Evolutionary conservation across 768 basidiomycete species (phyloP), one percentile per base, ranked within the genome.

Genomic region (Suillus weaverae): DNA sequence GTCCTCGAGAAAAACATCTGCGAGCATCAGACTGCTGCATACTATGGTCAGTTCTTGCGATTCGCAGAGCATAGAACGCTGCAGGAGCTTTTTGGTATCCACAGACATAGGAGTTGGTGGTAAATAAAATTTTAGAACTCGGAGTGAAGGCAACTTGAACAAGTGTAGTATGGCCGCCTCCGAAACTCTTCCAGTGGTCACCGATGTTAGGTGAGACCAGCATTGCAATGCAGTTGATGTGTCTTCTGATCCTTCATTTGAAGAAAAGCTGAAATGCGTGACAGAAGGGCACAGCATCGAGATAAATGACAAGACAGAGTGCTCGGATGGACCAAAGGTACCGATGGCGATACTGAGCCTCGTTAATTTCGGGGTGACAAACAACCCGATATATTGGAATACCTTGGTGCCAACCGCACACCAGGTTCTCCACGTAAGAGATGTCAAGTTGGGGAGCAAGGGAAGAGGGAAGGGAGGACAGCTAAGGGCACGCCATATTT

Each of bases 331-430:
- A 46, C n/a, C 46, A 46, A 46, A 46, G 46, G 4, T 5, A 4
- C 4, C 0, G 46, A 11, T 5, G 5, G 5, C 0, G 44, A 46
- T 46, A 46, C 11, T 0, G 46, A 46, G 46, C n/a, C 11, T 46
- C 46, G 10, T 11, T 5, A 46, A 46, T 22, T 46, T 46, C 11
- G n/a, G 46, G 11, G 46, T 22, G n/a, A n/a, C n/a, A 46, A 46
- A 46, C n/a, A 46, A 22, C n/a, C 46, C 5, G n/a, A 46, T 46
- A 22, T 22, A 46, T 11, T 2, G 11, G 4, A 46, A 46, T n/a
- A 5, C 5, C 10, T 46, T n/a, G 3, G n/a, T 13, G n/a, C 10
- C 4, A 46, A 0, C 1, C n/a, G 1, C 2, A 5, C 11, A 2
- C 26, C 26, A 26, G 26, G 26, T 1, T 26, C 2, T 2, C 46